Evolutionary conservation across 768 basidiomycete species (phyloP).

Genomic region (Panus rudis): DNA sequence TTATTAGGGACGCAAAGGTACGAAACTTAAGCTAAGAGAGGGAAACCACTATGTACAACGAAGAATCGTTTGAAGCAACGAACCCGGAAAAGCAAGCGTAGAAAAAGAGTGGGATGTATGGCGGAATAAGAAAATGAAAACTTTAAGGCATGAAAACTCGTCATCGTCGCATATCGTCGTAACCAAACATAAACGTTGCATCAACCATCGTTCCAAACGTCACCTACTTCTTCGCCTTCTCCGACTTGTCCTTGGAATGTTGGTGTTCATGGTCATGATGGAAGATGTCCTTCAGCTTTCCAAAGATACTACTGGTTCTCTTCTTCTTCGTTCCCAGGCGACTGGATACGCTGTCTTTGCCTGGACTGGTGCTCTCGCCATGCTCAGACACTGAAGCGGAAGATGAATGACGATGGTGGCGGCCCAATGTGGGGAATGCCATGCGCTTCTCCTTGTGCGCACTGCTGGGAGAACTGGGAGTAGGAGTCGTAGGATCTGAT

Average conservation of each 20-base stretch:
- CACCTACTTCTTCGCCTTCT: slow-evolving; percentile 1
- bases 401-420: slow-evolving; percentile 14
- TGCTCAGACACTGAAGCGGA: slow-evolving; percentile 10
- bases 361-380: slow-evolving; percentile 11
- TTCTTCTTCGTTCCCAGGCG: slow-evolving; percentile 14
- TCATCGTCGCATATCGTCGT: too few relatives aligned
- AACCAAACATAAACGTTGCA: too few relatives aligned
- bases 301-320: slow-evolving; percentile 24
- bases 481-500: slow-evolving; percentile 7
- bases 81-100: too few relatives aligned
- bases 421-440: slow-evolving; percentile 23
- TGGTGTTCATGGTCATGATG: slow-evolving; percentile 3
- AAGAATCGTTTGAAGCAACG: too few relatives aligned
- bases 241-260: too few relatives aligned
- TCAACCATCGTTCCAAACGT: too few relatives aligned
- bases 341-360: background rate
- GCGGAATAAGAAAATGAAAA: too few relatives aligned
- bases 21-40: too few relatives aligned
- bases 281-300: slow-evolving; percentile 26
- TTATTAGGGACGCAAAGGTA: too few relatives aligned
- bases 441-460: slow-evolving; percentile 16
- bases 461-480: slow-evolving; percentile 5
- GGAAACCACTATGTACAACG: too few relatives aligned
- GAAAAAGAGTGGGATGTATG: too few relatives aligned
- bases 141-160: too few relatives aligned